A percentile compares a stretch with the other conserved stretches of the same genome.
phyloP scores from a whole-genome alignment of 2,329 filamentous ascomycete genomes.

The Raffaelea albimanens region DNA sequence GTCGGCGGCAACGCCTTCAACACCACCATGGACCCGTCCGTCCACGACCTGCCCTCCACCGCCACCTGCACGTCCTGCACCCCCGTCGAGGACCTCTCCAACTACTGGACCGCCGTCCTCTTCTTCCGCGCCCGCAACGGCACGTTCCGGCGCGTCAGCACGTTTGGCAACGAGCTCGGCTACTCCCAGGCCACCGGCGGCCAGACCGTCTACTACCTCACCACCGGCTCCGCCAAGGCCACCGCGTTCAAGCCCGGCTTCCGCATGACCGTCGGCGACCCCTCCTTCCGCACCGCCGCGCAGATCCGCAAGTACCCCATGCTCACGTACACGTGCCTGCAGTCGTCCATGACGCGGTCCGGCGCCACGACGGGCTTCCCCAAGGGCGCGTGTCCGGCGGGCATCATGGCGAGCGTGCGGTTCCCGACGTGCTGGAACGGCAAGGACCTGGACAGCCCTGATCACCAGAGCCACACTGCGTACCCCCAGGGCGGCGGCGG shows the following conservation, averaged over 20 bases:
- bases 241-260: constrained; percentile 21
- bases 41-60: constrained; percentile 8
- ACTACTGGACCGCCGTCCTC: constrained; percentile 23
- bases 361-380: constrained; percentile 24
- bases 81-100: constrained; percentile 23
- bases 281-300: constrained; percentile 12
- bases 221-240: constrained; percentile 13
- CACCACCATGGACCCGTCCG: constrained; percentile 18
- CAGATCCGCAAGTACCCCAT: constrained; percentile 5
- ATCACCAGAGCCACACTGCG: constrained; percentile 27
- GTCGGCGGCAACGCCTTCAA: constrained; percentile 11
- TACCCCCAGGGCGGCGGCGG: constrained; percentile 32
- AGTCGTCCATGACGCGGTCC: constrained; percentile 13
- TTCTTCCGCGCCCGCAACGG: constrained; percentile 15
- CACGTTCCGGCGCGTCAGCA: constrained; percentile 18
- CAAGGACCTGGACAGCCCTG: too few species aligned
- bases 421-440: constrained; percentile 22
- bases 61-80: constrained; percentile 23
- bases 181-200: constrained; percentile 15
- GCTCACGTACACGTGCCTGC: constrained; percentile 15
- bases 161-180: constrained; percentile 12
- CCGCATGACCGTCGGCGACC: constrained; percentile 33
- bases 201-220: constrained; percentile 25
- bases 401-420: constrained; percentile 29
- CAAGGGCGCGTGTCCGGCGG: constrained; percentile 19